Evolutionary conservation across 805 yeast species (phyloP), one percentile per base, ranked within the genome.

Genomic region (Wickerhamomyces chaumierensis): DNA sequence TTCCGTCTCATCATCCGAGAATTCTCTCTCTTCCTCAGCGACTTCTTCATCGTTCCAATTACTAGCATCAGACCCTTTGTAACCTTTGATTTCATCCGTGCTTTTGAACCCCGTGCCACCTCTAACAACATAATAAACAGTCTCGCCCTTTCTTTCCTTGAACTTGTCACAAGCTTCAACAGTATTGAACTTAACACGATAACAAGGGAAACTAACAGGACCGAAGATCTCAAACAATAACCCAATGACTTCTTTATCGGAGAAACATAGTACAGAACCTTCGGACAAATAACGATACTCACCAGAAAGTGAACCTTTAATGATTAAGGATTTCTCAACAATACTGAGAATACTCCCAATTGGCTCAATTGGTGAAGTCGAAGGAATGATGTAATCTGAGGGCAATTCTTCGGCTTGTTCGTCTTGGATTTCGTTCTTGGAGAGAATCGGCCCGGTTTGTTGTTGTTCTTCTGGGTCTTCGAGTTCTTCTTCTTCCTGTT

Each of bases 11-110:
- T 92, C 97, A 56, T 92, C 97, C 2, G 96, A 84, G 48, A 80
- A 90, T 55, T 90, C 97, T 56, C 85, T 94, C 56, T 92, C 97
- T 23, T 83, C 94, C 48, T 78, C 87, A 0, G 95, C 86, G 23
- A 90, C 60, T 52, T 92, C 98, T 61, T 92, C 97, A 57, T 92
- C 98, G 55, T 85, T 81, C 57, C 85, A 79, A 50, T 92, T 92
- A 52, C 94, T 82, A 0, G 98, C 98, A 62, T 92, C 98, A 2
- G 87, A 80, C 18, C 97, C 98, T 51, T 81, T 88, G 16, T 78
- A 42, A 18, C 69, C 62, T 48, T 76, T 83, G 39, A 88, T 69
- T 18, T 73, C 62, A 37, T 81, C 81, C 0, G 97, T 90, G 45
- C 78, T 75, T 8, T 82, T 65, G 60, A 87, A 90, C 39, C 81